phyloP scores from a whole-genome alignment of 75 land plant species.

The Picea glauca region DNA sequence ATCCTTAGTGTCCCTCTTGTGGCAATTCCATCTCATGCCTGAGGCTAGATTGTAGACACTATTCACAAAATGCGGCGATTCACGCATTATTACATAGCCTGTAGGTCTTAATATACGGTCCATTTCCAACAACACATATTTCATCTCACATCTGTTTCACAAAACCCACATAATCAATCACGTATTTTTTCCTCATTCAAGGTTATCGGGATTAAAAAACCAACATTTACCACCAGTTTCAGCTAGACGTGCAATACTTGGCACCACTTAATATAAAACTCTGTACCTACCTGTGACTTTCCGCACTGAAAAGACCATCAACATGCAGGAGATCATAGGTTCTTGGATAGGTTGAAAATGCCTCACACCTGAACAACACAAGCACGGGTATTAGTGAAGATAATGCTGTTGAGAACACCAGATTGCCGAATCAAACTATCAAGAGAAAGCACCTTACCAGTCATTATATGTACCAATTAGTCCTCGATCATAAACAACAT shows the following conservation, averaged over 20 bases:
- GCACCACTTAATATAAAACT: background rate
- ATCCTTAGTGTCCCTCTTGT: conserved; percentile 44
- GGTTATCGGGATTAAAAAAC: no score
- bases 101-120: conserved; percentile 64
- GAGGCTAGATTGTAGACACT: conserved; percentile 39
- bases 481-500: conserved; percentile 80
- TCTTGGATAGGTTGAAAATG: conserved; percentile 88
- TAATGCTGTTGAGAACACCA: background rate
- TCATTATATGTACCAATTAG: conserved; percentile 81
- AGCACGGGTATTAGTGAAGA: background rate
- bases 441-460: conserved; percentile 44
- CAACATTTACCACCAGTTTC: no score
- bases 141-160: conserved; percentile 56
- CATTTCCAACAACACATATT: conserved; percentile 67
- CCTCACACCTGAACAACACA: conserved; percentile 67
- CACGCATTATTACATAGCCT: conserved; percentile 58
- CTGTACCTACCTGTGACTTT: conserved; percentile 51
- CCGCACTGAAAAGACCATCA: conserved; percentile 67
- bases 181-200: background rate
- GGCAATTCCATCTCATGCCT: conserved; percentile 54
- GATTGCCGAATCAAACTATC: background rate
- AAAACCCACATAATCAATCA: no score
- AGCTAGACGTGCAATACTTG: no score
- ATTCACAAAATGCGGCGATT: conserved; percentile 52
- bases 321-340: conserved; percentile 83